A percentile compares a stretch with the other conserved stretches of the same genome.
Evolutionary conservation across 805 yeast genomes (phyloP).

Genomic region (Nakazawaea holstii): DNA sequence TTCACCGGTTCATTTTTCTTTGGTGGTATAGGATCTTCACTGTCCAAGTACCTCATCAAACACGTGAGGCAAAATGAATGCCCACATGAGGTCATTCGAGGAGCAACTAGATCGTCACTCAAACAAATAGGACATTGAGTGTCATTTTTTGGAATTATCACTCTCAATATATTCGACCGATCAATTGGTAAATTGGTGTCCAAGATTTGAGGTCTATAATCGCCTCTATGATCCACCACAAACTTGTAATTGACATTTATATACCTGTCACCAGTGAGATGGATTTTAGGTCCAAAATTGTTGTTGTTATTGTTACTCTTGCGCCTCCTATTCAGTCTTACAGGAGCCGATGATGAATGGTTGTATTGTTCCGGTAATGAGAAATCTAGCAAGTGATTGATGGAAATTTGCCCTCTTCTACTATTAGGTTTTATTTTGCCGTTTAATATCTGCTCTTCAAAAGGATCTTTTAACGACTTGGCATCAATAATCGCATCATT

Average conservation of each 20-base stretch:
- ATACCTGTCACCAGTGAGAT: conserved; percentile 58
- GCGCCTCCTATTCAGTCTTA: conserved; percentile 19
- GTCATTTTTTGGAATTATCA: conserved; percentile 64
- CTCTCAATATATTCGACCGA: conserved; percentile 56
- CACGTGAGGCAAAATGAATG: conserved; percentile 88
- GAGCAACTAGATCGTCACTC: conserved; percentile 79
- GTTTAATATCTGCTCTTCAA: conserved; percentile 3
- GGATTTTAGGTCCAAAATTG: conserved; percentile 29
- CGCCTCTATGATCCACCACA: conserved; percentile 61
- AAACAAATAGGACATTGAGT: conserved; percentile 88
- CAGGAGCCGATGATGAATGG: conserved; percentile 10
- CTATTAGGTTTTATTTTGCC: conserved; percentile 7
- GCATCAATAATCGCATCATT: not conserved
- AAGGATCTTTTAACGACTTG: not conserved
- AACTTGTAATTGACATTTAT: conserved; percentile 84
- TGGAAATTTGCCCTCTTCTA: conserved; percentile 17
- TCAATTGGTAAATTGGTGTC: conserved; percentile 78
- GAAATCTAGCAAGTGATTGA: conserved; percentile 64
- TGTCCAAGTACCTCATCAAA: conserved; percentile 62
- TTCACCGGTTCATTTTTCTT: conserved; percentile 14
- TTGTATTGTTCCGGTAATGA: conserved; percentile 31
- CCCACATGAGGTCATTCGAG: conserved; percentile 94
- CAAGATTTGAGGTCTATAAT: conserved; percentile 49
- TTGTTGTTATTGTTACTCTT: conserved; percentile 18
- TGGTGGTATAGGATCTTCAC: conserved; percentile 25